Percentiles rank a stretch among this genome's conserved stretches.
Conservation (phyloP, 768 basidiomycete genomes). For the Rhodotorula toruloides region DNA sequence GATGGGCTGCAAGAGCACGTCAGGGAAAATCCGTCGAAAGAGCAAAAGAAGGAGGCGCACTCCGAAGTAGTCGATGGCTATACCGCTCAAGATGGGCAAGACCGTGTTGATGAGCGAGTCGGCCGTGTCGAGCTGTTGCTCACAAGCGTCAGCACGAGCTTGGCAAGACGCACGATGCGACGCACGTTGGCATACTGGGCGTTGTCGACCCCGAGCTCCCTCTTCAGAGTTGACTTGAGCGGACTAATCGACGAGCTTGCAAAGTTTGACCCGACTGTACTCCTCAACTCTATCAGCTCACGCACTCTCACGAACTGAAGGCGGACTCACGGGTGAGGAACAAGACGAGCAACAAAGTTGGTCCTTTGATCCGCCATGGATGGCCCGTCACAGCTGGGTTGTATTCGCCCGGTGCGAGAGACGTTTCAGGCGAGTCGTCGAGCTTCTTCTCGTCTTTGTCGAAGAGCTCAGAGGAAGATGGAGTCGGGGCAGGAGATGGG, state of each 20-base stretch:
- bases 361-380: conserved; percentile 7
- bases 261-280: conserved; percentile 15
- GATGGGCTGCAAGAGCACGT: too few species aligned
- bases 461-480: too few species aligned
- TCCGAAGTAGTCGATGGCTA: conserved; percentile 23
- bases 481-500: too few species aligned
- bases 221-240: conserved; percentile 22
- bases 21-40: too few species aligned
- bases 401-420: too few species aligned
- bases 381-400: not conserved
- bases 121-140: conserved; percentile 10
- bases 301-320: too few species aligned
- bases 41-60: too few species aligned
- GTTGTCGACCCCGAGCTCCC: conserved; percentile 19
- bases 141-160: not conserved
- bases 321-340: conserved; percentile 13
- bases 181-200: conserved; percentile 23
- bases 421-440: too few species aligned
- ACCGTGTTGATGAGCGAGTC: conserved; percentile 26
- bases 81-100: conserved; percentile 16
- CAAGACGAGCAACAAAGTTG: not conserved
- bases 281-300: not conserved
- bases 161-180: not conserved
- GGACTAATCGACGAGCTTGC: conserved; percentile 3
- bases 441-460: too few species aligned